Conservation (phyloP, 2,329 filamentous ascomycete genomes). For the Xylaria sp. region DNA sequence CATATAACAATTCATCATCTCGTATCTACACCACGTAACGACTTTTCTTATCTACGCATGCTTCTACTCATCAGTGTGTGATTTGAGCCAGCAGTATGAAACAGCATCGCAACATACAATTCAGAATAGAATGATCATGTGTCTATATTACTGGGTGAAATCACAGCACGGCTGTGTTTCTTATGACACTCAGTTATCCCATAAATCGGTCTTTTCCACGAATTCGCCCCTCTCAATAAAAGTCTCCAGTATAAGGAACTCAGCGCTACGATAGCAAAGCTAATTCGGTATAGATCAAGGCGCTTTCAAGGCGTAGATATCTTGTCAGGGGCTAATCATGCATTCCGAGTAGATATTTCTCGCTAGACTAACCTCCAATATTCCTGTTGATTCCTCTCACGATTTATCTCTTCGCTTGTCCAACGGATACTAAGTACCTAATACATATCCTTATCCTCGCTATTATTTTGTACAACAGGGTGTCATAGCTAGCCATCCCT, state of each 20-base stretch:
- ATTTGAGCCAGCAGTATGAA: neutral
- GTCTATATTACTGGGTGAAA: neutral
- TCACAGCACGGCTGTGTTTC: neutral
- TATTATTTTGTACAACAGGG: conserved; percentile 19
- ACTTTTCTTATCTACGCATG: neutral
- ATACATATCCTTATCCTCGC: conserved; percentile 13
- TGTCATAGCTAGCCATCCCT: neutral
- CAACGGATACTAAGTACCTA: neutral
- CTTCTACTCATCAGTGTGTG: neutral
- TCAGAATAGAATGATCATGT: neutral
- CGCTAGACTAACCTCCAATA: conserved; percentile 1
- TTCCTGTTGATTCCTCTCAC: neutral
- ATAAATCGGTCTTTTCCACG: neutral
- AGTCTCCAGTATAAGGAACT: neutral
- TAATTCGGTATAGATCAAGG: neutral
- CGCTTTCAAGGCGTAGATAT: neutral
- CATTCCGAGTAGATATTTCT: neutral
- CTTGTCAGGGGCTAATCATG: neutral
- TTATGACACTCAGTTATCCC: neutral
- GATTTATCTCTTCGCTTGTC: neutral
- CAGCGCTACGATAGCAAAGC: neutral
- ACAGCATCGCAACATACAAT: neutral
- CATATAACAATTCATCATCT: neutral
- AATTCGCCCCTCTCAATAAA: neutral
- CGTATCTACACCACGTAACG: neutral